Conservation (phyloP, 169 alveolate genomes). For the Theileria annulata region DNA sequence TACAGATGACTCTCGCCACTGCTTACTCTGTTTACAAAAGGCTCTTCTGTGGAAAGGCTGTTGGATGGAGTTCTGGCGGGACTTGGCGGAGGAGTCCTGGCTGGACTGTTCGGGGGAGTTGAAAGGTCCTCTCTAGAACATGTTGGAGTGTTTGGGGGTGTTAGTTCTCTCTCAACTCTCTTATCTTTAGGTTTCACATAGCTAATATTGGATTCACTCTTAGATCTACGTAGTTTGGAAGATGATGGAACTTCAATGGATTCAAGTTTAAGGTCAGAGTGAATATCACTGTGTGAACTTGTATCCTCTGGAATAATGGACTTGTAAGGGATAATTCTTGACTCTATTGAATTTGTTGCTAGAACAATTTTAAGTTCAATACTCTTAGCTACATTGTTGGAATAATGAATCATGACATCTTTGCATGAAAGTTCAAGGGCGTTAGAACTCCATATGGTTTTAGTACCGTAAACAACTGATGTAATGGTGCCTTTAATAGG, state of each 20-base stretch:
- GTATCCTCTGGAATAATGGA: not conserved
- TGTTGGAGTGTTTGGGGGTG: conserved; percentile 11
- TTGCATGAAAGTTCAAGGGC: not conserved
- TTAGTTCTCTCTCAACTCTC: not conserved
- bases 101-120: conserved; percentile 17
- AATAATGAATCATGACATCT: not conserved
- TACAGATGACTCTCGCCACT: not conserved
- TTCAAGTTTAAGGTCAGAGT: not conserved
- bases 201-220: not conserved
- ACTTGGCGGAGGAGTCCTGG: not conserved
- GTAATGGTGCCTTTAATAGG: not conserved
- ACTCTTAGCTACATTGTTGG: not conserved
- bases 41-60: not conserved
- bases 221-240: not conserved
- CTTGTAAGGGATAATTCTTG: not conserved
- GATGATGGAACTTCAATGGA: not conserved
- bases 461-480: not conserved
- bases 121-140: not conserved
- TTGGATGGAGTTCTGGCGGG: not conserved
- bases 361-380: not conserved
- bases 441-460: not conserved
- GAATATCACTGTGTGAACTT: not conserved
- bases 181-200: not conserved
- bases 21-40: not conserved
- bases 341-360: not conserved